Evolutionary conservation across 495 filamentous ascomycete genomes (phyloP).

Genomic region (Oleoguttula mirabilis): DNA sequence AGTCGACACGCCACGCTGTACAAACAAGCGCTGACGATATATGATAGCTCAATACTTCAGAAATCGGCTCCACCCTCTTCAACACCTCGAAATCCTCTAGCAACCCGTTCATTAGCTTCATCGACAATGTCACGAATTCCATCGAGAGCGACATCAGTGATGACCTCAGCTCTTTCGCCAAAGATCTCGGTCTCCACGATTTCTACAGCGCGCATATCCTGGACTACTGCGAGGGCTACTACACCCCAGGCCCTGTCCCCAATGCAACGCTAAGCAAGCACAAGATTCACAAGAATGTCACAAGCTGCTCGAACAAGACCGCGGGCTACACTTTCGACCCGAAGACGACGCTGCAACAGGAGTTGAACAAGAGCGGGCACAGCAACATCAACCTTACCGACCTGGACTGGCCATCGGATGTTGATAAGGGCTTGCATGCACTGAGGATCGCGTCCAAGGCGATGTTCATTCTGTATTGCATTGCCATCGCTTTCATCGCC

Average conservation of each 20-base stretch:
- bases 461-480: conserved; percentile 53
- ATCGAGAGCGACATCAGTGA: conserved; percentile 32
- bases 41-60: conserved; percentile 49
- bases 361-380: conserved; percentile 36
- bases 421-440: conserved; percentile 48
- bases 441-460: conserved; percentile 33
- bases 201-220: conserved; percentile 67
- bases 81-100: conserved; percentile 9
- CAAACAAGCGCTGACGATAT: not conserved
- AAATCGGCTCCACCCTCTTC: conserved; percentile 42
- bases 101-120: conserved; percentile 16
- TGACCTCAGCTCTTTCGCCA: conserved; percentile 35
- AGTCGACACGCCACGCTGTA: too few relatives aligned
- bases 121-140: conserved; percentile 26
- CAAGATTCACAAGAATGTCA: conserved; percentile 40
- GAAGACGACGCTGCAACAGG: conserved; percentile 38
- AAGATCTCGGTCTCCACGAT: conserved; percentile 46
- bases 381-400: conserved; percentile 44
- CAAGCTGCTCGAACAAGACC: conserved; percentile 48
- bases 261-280: conserved; percentile 32
- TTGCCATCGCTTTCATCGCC: conserved; percentile 47
- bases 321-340: conserved; percentile 50
- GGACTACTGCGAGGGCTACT: conserved; percentile 55
- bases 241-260: conserved; percentile 32
- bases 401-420: conserved; percentile 49